Percentiles rank a stretch among this genome's conserved stretches.
These are phyloP conservation scores for Sideroxylon spinosum DNA, from an alignment of 179 eudicot genomes.

Conservation along the genomic window DNA sequence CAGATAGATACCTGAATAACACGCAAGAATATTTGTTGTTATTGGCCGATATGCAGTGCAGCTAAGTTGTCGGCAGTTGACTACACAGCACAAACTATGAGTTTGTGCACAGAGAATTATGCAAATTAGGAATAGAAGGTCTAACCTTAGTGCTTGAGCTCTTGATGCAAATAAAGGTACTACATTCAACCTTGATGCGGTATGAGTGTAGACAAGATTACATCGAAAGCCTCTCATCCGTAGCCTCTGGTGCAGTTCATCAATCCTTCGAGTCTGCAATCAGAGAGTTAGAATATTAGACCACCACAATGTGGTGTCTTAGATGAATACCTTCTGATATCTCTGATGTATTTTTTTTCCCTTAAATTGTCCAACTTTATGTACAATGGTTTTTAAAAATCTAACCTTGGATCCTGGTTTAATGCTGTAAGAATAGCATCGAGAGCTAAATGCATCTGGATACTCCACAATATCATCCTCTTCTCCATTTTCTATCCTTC, in stretches of 20 bases:
- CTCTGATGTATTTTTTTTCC: not conserved
- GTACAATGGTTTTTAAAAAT: not conserved
- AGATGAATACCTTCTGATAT: not conserved
- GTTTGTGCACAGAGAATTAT: not conserved
- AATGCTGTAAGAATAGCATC: conserved; percentile 41
- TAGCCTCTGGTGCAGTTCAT: conserved; percentile 39
- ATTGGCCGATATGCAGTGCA: not conserved
- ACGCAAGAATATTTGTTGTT: conserved; percentile 9
- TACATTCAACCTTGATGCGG: conserved; percentile 40
- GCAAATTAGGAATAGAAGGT: conserved; percentile 8
- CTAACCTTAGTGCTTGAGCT: conserved; percentile 48
- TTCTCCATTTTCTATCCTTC: conserved; percentile 26
- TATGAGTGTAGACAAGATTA: conserved; percentile 40
- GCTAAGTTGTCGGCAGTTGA: not conserved
- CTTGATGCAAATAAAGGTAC: conserved; percentile 51
- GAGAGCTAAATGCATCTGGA: conserved; percentile 27
- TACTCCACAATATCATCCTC: conserved; percentile 28
- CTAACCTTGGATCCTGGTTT: conserved; percentile 46
- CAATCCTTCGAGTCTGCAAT: conserved; percentile 38
- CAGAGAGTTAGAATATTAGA: not conserved
- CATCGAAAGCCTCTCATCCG: conserved; percentile 58
- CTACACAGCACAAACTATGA: not conserved
- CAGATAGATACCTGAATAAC: conserved; percentile 46
- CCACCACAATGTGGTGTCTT: not conserved
- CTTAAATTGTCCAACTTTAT: not conserved